Conservation (phyloP, 768 basidiomycete species). For the Kwoniella bestiolae region DNA sequence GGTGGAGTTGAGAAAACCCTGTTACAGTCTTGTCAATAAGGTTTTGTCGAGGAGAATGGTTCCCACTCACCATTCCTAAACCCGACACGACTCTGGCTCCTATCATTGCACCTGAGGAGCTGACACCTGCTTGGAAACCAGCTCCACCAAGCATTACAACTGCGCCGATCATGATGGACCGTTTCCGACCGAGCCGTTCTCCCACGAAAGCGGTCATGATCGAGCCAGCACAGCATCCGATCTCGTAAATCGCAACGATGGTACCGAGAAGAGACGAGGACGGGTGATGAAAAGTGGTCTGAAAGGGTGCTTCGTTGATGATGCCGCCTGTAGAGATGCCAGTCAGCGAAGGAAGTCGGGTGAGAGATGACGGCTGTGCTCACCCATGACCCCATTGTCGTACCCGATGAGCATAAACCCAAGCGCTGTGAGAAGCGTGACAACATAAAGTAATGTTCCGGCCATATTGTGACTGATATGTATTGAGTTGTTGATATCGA, state of each 20-base stretch:
- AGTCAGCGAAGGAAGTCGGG: background rate
- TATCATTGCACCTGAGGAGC: constrained; percentile 37
- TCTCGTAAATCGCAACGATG: constrained; percentile 40
- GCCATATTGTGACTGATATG: constrained; percentile 1
- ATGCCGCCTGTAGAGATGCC: constrained; percentile 29
- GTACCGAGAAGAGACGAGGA: constrained; percentile 24
- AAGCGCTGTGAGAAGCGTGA: constrained; percentile 32
- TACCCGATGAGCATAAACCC: constrained; percentile 44
- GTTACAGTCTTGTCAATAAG: background rate
- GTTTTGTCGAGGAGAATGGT: constrained; percentile 1
- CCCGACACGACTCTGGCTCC: constrained; percentile 40
- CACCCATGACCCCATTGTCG: constrained; percentile 39
- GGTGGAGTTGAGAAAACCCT: constrained; percentile 48
- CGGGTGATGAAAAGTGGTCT: constrained; percentile 20
- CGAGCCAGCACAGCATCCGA: constrained; percentile 30
- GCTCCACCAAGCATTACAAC: constrained; percentile 43
- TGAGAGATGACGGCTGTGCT: background rate
- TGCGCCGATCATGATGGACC: constrained; percentile 34
- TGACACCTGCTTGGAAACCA: constrained; percentile 42
- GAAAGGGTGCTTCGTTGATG: constrained; percentile 37
- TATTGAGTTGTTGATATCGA: background rate
- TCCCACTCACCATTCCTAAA: constrained; percentile 26
- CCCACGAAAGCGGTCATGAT: constrained; percentile 29
- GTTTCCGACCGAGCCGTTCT: constrained; percentile 25
- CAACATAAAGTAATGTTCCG: constrained; percentile 19